These are phyloP conservation scores for Fusarium humuli DNA, from an alignment of 2,329 filamentous ascomycete genomes.

Conservation along the genomic window DNA sequence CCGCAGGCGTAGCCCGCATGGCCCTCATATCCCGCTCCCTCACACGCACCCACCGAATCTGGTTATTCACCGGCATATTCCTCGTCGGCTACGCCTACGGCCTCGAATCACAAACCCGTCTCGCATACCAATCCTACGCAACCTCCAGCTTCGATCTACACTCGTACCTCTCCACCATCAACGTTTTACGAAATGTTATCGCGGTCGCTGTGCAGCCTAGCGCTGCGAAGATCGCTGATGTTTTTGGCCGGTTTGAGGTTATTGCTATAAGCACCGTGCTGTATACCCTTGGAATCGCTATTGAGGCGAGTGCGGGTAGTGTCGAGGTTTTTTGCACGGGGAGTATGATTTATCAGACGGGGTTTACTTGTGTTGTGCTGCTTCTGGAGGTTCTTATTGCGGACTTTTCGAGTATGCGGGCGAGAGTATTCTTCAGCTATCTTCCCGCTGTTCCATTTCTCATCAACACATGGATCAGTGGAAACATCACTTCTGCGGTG, in stretches of 20 bases:
- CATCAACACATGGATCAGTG: slow-evolving; percentile 73
- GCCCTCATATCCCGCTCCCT: slow-evolving; percentile 62
- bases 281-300: slow-evolving; percentile 64
- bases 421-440: slow-evolving; percentile 71
- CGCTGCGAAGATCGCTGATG: slow-evolving; percentile 71
- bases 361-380: slow-evolving; percentile 68
- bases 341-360: slow-evolving; percentile 67
- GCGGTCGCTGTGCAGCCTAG: slow-evolving; percentile 69
- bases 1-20: slow-evolving; percentile 63
- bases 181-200: slow-evolving; percentile 68
- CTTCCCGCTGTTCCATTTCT: slow-evolving; percentile 70
- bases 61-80: slow-evolving; percentile 68
- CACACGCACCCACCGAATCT: slow-evolving; percentile 58
- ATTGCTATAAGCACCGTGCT: slow-evolving; percentile 66
- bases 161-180: slow-evolving; percentile 68
- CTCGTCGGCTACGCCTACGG: slow-evolving; percentile 71
- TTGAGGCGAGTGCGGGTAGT: slow-evolving; percentile 63
- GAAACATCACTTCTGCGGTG: slow-evolving; percentile 65
- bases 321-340: slow-evolving; percentile 65
- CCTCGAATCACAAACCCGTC: slow-evolving; percentile 64
- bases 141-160: slow-evolving; percentile 64
- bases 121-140: slow-evolving; percentile 66
- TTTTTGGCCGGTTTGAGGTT: slow-evolving; percentile 71
- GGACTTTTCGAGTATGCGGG: slow-evolving; percentile 66
- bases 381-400: slow-evolving; percentile 71